These are phyloP conservation scores for Oryza rufipogon DNA, from an alignment of 176 grass and related monocot genomes.

Conservation along the genomic window DNA sequence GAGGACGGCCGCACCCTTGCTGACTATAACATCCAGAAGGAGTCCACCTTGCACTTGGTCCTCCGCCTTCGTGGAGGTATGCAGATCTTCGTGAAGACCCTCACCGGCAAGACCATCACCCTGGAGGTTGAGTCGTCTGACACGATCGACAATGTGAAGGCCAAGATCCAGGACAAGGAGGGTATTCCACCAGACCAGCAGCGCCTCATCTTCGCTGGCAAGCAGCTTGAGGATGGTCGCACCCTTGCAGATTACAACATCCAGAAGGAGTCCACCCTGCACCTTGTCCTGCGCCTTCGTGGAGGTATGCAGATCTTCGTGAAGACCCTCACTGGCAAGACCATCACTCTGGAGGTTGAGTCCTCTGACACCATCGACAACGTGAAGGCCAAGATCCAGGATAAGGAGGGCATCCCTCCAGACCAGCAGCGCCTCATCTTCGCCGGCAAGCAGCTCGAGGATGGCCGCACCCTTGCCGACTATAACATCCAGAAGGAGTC, in stretches of 20 bases:
- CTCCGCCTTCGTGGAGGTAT: conserved; percentile 60
- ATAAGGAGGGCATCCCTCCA: conserved; percentile 73
- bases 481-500: conserved; percentile 77
- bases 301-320: conserved; percentile 67
- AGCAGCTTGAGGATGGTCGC: conserved; percentile 60
- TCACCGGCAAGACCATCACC: conserved; percentile 62
- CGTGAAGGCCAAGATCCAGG: conserved; percentile 77
- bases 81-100: conserved; percentile 67
- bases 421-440: conserved; percentile 68
- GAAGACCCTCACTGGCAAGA: conserved; percentile 58
- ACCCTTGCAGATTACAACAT: conserved; percentile 64
- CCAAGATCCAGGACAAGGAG: conserved; percentile 82
- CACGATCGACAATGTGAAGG: conserved; percentile 64
- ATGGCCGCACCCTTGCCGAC: conserved; percentile 48
- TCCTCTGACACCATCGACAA: conserved; percentile 63
- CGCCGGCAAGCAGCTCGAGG: conserved; percentile 56
- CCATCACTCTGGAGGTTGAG: conserved; percentile 64
- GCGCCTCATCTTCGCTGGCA: conserved; percentile 53
- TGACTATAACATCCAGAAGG: conserved; percentile 73
- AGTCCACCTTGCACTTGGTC: conserved; percentile 61
- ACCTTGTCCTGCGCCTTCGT: conserved; percentile 27
- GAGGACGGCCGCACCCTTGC: conserved; percentile 63
- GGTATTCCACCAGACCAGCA: conserved; percentile 67
- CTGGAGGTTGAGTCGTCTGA: conserved; percentile 57
- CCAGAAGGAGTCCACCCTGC: conserved; percentile 62